A percentile compares a stretch with the other conserved stretches of the same genome.
Conservation (phyloP, 345 rosid species). For the Brassica juncea region DNA sequence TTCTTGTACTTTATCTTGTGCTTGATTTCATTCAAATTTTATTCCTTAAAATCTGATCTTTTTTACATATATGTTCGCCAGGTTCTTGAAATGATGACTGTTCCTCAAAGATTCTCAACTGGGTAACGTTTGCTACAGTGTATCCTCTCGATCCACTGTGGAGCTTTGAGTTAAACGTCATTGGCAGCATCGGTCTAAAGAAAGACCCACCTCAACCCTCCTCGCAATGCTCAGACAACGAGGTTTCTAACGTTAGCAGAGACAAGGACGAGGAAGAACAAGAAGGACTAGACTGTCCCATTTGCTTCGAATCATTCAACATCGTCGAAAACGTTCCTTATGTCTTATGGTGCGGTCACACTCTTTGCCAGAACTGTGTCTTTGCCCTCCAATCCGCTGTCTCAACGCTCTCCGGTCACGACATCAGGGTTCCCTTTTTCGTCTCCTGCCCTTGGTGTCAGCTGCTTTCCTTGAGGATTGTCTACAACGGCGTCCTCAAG, state of each 20-base stretch:
- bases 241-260: background rate
- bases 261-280: background rate
- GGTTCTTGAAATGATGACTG: background rate
- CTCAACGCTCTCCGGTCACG: background rate
- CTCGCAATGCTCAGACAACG: background rate
- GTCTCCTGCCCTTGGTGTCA: background rate
- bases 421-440: background rate
- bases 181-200: background rate
- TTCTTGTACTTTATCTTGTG: no score
- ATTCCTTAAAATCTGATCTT: background rate
- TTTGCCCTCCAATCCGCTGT: background rate
- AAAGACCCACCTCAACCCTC: background rate
- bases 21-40: background rate
- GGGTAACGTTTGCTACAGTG: background rate
- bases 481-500: background rate
- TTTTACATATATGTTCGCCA: background rate
- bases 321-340: background rate
- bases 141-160: background rate
- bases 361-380: background rate
- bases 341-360: background rate
- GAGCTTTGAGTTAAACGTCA: background rate
- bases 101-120: background rate
- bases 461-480: background rate
- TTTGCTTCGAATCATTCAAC: background rate
- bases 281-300: background rate